Evolutionary conservation across 106 monocot genomes (phyloP).

Genomic region (Vanilla planifolia): DNA sequence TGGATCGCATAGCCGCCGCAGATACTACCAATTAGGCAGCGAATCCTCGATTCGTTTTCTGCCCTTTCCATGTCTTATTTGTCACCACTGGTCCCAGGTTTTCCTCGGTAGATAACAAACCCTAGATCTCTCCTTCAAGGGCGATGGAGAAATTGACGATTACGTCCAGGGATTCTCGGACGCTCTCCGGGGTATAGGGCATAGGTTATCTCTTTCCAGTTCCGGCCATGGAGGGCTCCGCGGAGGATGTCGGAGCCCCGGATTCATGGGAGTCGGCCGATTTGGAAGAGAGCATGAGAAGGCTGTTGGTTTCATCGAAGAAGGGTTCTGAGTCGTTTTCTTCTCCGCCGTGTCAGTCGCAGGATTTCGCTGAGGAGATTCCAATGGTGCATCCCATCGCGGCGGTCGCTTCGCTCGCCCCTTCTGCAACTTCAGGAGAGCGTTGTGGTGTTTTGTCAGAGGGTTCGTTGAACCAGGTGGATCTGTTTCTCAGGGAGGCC

Average conservation of each 20-base stretch:
- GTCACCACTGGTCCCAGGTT: too few species aligned
- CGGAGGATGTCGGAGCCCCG: constrained; percentile 19
- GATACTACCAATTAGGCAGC: too few species aligned
- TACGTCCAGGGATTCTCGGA: constrained; percentile 3
- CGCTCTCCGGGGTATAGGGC: not conserved
- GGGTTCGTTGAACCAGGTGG: constrained; percentile 52
- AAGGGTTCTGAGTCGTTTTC: constrained; percentile 3
- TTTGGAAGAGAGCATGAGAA: constrained; percentile 20
- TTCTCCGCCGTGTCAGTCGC: constrained; percentile 1
- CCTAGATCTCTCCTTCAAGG: constrained; percentile 1
- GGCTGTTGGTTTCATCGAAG: constrained; percentile 13
- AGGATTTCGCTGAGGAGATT: not conserved
- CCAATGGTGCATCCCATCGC: not conserved
- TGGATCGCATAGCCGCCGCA: too few species aligned
- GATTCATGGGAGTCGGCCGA: constrained; percentile 24
- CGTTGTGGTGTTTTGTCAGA: constrained; percentile 10
- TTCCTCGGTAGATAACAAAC: not conserved
- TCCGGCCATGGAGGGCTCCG: constrained; percentile 14
- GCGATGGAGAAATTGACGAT: constrained; percentile 2
- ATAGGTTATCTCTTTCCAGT: not conserved
- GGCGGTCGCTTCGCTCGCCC: not conserved
- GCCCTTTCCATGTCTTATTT: too few species aligned
- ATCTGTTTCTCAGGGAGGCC: constrained; percentile 88
- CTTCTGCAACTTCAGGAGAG: not conserved
- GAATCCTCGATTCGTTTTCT: too few species aligned